Percentiles rank a stretch among this genome's conserved stretches.
Evolutionary conservation across 2,329 filamentous ascomycete species (phyloP).

Genomic region (Claviceps digitariae): DNA sequence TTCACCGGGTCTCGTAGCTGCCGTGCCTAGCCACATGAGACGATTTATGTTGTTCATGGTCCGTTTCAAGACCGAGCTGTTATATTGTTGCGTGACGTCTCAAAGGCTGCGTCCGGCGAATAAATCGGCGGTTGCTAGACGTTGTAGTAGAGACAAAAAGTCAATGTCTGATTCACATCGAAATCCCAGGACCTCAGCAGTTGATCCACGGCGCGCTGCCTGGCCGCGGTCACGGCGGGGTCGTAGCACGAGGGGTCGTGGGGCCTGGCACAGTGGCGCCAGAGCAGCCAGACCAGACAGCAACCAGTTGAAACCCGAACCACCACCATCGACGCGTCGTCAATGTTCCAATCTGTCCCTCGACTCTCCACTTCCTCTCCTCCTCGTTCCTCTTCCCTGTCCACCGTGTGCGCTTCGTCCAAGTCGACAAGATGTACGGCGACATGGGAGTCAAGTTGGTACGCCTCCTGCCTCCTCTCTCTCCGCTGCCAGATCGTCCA

Average conservation of each 20-base stretch:
- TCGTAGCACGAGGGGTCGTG: neutral
- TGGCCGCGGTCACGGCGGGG: neutral
- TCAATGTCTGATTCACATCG: too few species aligned
- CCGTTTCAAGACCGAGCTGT: neutral
- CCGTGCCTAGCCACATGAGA: neutral
- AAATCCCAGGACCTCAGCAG: too few species aligned
- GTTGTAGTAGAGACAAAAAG: too few species aligned
- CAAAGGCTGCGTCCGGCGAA: too few species aligned
- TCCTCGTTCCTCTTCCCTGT: neutral
- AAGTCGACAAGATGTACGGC: slow-evolving; percentile 55
- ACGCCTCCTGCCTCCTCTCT: slow-evolving; percentile 12
- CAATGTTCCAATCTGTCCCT: neutral
- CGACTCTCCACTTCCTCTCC: neutral
- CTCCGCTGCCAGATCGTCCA: neutral
- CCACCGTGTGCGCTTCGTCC: neutral
- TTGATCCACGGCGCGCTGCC: too few species aligned
- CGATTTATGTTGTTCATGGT: neutral
- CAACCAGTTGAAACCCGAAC: neutral
- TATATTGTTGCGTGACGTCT: neutral
- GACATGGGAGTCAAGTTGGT: slow-evolving; percentile 80
- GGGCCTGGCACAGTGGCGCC: too few species aligned
- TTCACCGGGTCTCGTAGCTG: neutral
- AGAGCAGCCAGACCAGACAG: too few species aligned
- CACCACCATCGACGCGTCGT: neutral
- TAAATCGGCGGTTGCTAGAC: too few species aligned